Evolutionary conservation across 2,329 filamentous ascomycete species (phyloP), one percentile per base, ranked within the genome.

Genomic region (Boeremia lycopersici): DNA sequence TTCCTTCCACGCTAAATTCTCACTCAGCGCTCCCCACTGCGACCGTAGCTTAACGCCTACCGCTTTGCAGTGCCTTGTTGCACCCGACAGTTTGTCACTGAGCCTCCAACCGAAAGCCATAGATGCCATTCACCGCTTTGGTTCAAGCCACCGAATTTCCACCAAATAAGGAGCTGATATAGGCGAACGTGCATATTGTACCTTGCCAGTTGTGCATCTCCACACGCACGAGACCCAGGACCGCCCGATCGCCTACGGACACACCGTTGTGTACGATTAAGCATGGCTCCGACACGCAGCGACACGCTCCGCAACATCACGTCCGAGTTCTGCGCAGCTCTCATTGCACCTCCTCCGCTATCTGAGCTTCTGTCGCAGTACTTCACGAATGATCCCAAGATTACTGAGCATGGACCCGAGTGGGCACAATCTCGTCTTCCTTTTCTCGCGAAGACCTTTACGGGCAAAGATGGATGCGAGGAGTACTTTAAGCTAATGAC

Each of bases 381-480:
- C 63, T 74, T 75, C 53, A 53, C 57, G 44, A 40, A 36, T 12
- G 28, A 35, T 12, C 73, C 74, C 10, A 69, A 60, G 15, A 79
- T 79, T 53, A 73, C 72, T 2, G 77, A 79, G 63, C 75, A 79
- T 57, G 77, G 76, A 1, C 77, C 77, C 4, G 36, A 56, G 34
- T 78, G 73, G 74, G 66, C 75, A 11, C 64, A 44, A 26, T 48
- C 65, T 3, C 69, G 69, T 4, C 68, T 79, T 0, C 76, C 75
- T 2, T 79, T 78, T 57, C 64, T 79, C 1, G 72, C 68, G 13
- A 71, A 72, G 40, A 74, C 72, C 0, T 79, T 78, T 49, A 55
- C 41, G 11, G 71, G 71, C 13, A 53, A 48, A 17, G 57, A 67
- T 2, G 71, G 59, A 1, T 79, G 77, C 50, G 68, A 71, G 36